These are phyloP conservation scores for Barnettozyma salicaria DNA, from an alignment of 805 yeast genomes.

Conservation along the genomic window DNA sequence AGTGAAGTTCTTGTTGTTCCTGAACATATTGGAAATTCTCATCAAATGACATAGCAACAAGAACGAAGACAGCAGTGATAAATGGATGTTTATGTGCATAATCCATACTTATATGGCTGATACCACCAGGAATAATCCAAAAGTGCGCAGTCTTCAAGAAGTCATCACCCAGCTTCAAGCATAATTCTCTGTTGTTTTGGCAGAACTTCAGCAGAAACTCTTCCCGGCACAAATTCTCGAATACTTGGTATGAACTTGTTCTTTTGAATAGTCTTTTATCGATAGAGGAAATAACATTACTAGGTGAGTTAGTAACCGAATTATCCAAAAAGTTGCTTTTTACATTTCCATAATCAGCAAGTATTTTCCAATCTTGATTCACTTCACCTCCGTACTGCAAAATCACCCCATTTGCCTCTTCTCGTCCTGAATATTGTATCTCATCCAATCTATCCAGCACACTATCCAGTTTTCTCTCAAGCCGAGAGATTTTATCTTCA, in stretches of 20 bases:
- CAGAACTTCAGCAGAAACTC: constrained; percentile 42
- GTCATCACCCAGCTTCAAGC: constrained; percentile 39
- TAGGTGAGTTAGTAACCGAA: constrained; percentile 30
- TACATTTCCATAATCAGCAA: constrained; percentile 12
- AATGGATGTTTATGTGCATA: constrained; percentile 49
- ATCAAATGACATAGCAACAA: constrained; percentile 51
- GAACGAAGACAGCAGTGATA: constrained; percentile 46
- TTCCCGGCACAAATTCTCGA: constrained; percentile 32
- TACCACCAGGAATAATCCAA: constrained; percentile 59
- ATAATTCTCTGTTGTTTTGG: constrained; percentile 36
- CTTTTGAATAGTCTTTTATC: constrained; percentile 36
- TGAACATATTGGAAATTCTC: constrained; percentile 43
- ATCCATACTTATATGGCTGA: constrained; percentile 38
- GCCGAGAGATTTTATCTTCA: constrained; percentile 6
- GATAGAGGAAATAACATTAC: constrained; percentile 32
- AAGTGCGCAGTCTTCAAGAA: constrained; percentile 49
- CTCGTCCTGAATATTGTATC: background rate
- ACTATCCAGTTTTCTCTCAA: constrained; percentile 19
- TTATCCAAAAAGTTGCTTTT: constrained; percentile 24
- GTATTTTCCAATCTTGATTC: constrained; percentile 11
- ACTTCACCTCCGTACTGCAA: constrained; percentile 13
- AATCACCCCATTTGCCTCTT: too few species aligned
- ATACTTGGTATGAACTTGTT: constrained; percentile 24
- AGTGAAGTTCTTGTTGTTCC: constrained; percentile 42
- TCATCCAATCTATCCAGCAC: constrained; percentile 25